Conservation (phyloP, 305 asterid genomes). For the Petunia hybrid region DNA sequence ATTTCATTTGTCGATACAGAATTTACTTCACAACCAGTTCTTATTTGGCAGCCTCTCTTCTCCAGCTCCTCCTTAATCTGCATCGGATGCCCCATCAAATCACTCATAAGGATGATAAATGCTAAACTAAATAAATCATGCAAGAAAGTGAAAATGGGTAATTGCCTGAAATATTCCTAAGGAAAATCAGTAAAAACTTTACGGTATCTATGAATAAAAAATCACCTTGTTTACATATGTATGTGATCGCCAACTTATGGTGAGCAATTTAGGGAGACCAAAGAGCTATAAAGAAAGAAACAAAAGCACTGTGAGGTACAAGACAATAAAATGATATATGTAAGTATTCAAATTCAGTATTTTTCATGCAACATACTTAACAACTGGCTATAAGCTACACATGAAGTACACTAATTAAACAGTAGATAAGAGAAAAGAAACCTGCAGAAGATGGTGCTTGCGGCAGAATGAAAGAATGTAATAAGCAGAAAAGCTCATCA, state of each 20-base stretch:
- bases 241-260: conserved; percentile 72
- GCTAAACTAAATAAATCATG: neutral
- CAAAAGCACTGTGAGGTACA: neutral
- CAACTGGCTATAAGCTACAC: neutral
- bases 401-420: neutral
- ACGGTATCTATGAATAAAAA: neutral
- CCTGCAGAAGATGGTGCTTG: conserved; percentile 89
- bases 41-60: conserved; percentile 62
- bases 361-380: neutral
- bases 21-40: conserved; percentile 58
- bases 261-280: conserved; percentile 85
- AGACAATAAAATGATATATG: neutral
- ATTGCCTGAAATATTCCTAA: neutral
- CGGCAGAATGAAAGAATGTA: conserved; percentile 82
- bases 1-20: conserved; percentile 58
- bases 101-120: neutral
- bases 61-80: conserved; percentile 61
- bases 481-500: conserved; percentile 74
- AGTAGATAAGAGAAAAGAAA: conserved; percentile 1
- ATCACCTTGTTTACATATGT: conserved; percentile 63
- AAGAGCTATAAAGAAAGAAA: conserved; percentile 54
- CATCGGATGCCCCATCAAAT: conserved; percentile 22
- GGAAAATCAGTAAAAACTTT: neutral
- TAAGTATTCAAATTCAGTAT: neutral
- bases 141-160: neutral